These are phyloP conservation scores for Haematococcus lacustris DNA, from an alignment of 139 green algal species.

Conservation along the genomic window DNA sequence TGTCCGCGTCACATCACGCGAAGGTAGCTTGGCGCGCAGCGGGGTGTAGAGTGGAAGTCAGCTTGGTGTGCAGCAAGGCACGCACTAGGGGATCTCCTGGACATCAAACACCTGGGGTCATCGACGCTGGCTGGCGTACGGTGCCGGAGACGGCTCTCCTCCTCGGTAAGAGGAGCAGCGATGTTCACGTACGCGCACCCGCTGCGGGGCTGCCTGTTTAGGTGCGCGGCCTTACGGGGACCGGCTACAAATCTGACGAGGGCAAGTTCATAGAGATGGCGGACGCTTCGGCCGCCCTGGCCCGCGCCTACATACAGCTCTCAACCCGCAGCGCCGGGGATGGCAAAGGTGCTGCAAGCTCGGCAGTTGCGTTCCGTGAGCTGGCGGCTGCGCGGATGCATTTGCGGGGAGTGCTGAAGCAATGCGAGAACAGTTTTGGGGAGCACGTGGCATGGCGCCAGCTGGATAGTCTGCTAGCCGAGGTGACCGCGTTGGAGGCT, in stretches of 20 bases:
- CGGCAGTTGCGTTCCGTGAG: slow-evolving; percentile 22
- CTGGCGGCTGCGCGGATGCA: slow-evolving; percentile 65
- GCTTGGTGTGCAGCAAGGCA: too few species aligned
- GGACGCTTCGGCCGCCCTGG: slow-evolving; percentile 38
- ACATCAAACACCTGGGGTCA: too few species aligned
- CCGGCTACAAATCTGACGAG: slow-evolving; percentile 37
- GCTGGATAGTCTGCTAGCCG: background rate
- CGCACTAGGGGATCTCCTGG: too few species aligned
- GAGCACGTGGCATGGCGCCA: slow-evolving; percentile 13
- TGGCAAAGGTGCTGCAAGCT: background rate
- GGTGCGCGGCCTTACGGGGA: slow-evolving; percentile 48
- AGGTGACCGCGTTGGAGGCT: background rate
- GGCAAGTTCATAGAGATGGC: slow-evolving; percentile 44
- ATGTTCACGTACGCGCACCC: too few species aligned
- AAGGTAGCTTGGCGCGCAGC: too few species aligned
- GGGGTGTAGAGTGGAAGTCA: too few species aligned
- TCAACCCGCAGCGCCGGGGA: background rate
- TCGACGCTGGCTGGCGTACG: too few species aligned
- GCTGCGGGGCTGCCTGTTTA: too few species aligned
- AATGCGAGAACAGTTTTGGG: slow-evolving; percentile 42
- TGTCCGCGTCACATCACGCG: too few species aligned
- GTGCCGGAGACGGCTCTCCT: too few species aligned
- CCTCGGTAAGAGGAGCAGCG: too few species aligned
- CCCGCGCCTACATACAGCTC: slow-evolving; percentile 21
- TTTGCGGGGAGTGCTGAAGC: slow-evolving; percentile 55